Evolutionary conservation across 768 basidiomycete genomes (phyloP), one percentile per base, ranked within the genome.

Genomic region (Hirschioporus abietinus): DNA sequence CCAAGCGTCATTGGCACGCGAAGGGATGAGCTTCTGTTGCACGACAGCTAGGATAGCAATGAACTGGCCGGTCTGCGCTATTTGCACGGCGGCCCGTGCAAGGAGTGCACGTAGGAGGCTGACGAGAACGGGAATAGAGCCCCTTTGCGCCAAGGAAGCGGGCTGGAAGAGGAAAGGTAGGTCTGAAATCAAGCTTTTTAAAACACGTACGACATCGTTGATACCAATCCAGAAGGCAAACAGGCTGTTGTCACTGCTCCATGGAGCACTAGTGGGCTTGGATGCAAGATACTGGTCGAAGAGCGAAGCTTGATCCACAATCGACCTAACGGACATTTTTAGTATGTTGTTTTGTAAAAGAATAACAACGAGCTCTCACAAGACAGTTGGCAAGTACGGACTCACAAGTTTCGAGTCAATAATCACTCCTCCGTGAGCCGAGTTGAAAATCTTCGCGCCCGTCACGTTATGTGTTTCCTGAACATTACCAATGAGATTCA

Each of bases 391-490:
- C 30, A 69, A 60, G 66, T 70, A 79, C 1, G 78, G 78, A 23
- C 75, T 71, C 7, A 79, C 78, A n/a, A 79, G 75, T 9, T 77
- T 73, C n/a, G 75, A 70, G 67, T 78, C 78, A 64, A 77, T 79
- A 20, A 76, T 77, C 6, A 78, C 78, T 20, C 78, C 78, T 35
- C 78, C 78, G 30, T 72, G 78, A 17, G 77, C 78, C 15, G 78
- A 68, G 70, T 78, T 74, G 71, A 76, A 77, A 52, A 85, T 85
- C 75, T 82, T 81, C 64, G 83, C 80, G 35, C 79, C 74, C 0
- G 83, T 84, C 58, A 86, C 81, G 67, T 88, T 88, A 72, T 5
- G 82, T 83, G 15, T 72, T 77, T 34, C 81, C 85, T 85, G 58
- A 70, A 52, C 7, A 24, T 9, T 17, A 27, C n/a, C 62, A 30